These are phyloP conservation scores for Mortierella antarctica DNA, from an alignment of 192 early-diverging fungal genomes.

Conservation along the genomic window DNA sequence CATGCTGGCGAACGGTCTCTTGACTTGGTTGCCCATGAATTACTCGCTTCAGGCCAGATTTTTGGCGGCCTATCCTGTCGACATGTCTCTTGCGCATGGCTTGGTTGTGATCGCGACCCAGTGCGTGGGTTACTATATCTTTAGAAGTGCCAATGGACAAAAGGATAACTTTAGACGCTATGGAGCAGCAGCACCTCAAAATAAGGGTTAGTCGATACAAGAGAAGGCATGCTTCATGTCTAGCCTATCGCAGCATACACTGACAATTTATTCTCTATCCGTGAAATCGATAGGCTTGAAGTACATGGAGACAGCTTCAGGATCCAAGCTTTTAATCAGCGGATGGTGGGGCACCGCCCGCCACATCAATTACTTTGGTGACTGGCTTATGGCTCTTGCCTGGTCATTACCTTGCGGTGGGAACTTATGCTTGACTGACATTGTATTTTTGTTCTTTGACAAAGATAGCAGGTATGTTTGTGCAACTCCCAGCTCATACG, in stretches of 20 bases:
- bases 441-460: not conserved
- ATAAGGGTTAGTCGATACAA: conserved; percentile 57
- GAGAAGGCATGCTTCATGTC: not conserved
- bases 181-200: conserved; percentile 61
- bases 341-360: conserved; percentile 98
- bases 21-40: conserved; percentile 92
- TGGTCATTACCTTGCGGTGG: conserved; percentile 88
- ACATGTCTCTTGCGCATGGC: conserved; percentile 59
- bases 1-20: conserved; percentile 82
- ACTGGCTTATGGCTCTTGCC: conserved; percentile 92
- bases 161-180: conserved; percentile 91
- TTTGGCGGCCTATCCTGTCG: conserved; percentile 75
- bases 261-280: not conserved
- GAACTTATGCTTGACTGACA: not conserved
- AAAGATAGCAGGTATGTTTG: conserved; percentile 52
- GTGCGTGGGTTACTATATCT: conserved; percentile 82
- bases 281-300: conserved; percentile 66
- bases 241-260: not conserved
- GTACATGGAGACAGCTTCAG: conserved; percentile 87
- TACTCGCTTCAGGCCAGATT: conserved; percentile 93
- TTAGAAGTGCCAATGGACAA: conserved; percentile 89
- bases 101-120: conserved; percentile 65
- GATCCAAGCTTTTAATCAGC: conserved; percentile 81
- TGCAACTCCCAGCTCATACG: conserved; percentile 83
- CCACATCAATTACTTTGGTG: conserved; percentile 95